Evolutionary conservation across 306 rosid genomes (phyloP).

Genomic region (Luffa acutangula): DNA sequence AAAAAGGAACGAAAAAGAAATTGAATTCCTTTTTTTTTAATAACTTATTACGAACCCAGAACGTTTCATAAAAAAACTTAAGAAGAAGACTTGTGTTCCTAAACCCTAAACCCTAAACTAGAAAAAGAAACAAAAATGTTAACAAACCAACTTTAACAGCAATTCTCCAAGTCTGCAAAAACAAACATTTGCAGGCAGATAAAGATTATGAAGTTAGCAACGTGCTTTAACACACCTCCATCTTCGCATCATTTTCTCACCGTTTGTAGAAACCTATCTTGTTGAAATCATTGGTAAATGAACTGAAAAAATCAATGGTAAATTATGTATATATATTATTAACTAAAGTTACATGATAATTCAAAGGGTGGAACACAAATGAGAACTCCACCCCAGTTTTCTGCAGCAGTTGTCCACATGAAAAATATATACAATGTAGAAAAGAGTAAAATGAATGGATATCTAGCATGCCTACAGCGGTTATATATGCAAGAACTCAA

Average conservation of each 20-base stretch:
- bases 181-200: no score
- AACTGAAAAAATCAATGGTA: not conserved
- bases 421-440: not conserved
- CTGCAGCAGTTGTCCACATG: not conserved
- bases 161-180: no score
- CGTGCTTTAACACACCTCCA: not conserved
- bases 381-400: not conserved
- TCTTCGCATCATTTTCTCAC: not conserved
- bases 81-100: no score
- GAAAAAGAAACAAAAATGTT: no score
- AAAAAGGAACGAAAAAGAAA: no score
- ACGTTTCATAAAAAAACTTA: no score
- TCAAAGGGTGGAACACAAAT: not conserved
- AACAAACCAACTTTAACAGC: no score
- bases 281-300: not conserved
- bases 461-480: not conserved
- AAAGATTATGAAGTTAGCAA: not conserved
- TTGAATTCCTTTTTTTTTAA: no score
- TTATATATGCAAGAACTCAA: conserved; percentile 17
- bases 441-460: not conserved
- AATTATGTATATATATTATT: no score
- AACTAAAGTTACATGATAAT: not conserved
- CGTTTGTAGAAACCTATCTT: not conserved
- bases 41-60: no score
- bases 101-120: no score